Base-by-base conservation (phyloP, 2,329 filamentous ascomycete species). In the Aspergillus flavus region DNA sequence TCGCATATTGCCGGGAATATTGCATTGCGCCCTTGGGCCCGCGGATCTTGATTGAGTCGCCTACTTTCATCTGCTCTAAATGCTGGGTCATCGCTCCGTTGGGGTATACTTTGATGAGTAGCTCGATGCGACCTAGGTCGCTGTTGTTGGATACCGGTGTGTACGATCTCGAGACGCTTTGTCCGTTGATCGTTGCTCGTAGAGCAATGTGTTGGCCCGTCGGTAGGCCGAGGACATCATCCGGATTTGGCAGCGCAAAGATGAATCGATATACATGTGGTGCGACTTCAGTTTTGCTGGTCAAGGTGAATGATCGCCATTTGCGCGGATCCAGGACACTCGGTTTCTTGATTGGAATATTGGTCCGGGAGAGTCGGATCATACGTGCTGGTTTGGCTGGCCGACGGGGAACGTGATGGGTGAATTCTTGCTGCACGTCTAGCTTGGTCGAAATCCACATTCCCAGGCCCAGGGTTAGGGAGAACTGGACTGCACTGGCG, bases 171-270 rank as follows among this genome's bases (percentile, higher is more conserved):
- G 76, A 72, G 26, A 86, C 78, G 2, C 72, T 69, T 64, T 83
- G 74, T 16, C 80, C 81, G 57, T 82, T 74, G 14, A 85, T 72
- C 1, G 72, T 73, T 2, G 82, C 82, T 54, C 79, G 79, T 57
- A 87, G 81, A 36, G 83, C 77, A 10, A 87, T 77, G 65, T 86
- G 85, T 68, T 86, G 84, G 12, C 85, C 85, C 3, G 80, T 83
- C 0, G 85, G 85, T 3, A 87, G 76, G 6, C 84, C 84, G 3
- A 86, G 76, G 0, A 84, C 74, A 2, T 80, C 77, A 6, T 72
- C 68, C 0, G 73, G 66, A 0, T 75, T 77, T 0, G 85, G 84
- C 2, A 86, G 77, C n/a, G 76, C 73, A 45, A 86, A 85, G 16
- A 76, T 72, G 11, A 84, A 73, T n/a, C 77, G 77, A 71, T 80